phyloP scores from a whole-genome alignment of 805 yeast species.

The Jamesozyma lodderae region DNA sequence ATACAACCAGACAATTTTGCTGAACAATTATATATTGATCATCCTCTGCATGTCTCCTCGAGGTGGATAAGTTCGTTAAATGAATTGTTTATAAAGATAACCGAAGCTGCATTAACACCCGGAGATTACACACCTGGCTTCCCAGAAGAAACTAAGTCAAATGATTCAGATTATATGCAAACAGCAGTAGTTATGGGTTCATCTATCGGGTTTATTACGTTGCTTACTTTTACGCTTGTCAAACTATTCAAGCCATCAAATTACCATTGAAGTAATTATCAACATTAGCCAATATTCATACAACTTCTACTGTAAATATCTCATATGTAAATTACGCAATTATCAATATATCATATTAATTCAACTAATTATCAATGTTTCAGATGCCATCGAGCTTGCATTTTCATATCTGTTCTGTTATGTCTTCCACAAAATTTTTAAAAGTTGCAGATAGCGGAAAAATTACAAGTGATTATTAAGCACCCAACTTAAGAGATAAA shows the following conservation, averaged over 20 bases:
- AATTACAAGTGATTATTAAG: too few species aligned
- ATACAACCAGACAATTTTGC: conserved; percentile 85
- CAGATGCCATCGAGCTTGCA: too few species aligned
- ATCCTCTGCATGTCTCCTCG: conserved; percentile 86
- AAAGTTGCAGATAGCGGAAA: too few species aligned
- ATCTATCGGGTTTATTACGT: conserved; percentile 56
- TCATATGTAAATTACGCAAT: too few species aligned
- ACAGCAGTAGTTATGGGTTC: conserved; percentile 53
- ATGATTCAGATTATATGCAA: conserved; percentile 40
- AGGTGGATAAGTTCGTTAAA: conserved; percentile 80
- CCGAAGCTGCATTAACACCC: conserved; percentile 80
- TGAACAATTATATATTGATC: conserved; percentile 50
- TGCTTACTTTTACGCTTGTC: conserved; percentile 58
- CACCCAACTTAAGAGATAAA: too few species aligned
- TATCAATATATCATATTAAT: too few species aligned
- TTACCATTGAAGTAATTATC: background rate
- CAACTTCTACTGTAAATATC: too few species aligned
- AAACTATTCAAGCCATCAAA: conserved; percentile 26
- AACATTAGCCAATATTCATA: too few species aligned
- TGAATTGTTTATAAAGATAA: conserved; percentile 78
- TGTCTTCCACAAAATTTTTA: too few species aligned
- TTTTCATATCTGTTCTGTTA: too few species aligned
- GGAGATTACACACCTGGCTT: conserved; percentile 67
- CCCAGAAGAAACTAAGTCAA: conserved; percentile 47
- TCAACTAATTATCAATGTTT: too few species aligned